These are phyloP conservation scores for Gonapodya sp. DNA, from an alignment of 192 early-diverging fungal genomes.

Conservation along the genomic window DNA sequence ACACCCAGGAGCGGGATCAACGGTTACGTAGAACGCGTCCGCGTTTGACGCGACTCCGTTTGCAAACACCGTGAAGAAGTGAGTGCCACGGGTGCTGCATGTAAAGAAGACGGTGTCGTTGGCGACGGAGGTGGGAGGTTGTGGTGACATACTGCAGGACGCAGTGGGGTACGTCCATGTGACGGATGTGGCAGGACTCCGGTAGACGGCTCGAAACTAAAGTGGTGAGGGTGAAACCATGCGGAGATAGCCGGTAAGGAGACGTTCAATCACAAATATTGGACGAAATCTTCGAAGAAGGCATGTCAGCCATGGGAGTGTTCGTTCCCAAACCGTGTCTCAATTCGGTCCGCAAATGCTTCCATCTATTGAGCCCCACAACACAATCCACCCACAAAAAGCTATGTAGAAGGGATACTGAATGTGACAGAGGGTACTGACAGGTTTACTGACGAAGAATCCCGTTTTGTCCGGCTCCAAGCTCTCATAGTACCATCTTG, in stretches of 20 bases:
- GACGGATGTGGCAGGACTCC: neutral
- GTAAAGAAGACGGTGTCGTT: neutral
- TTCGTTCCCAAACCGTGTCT: no score
- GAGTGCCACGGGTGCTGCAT: neutral
- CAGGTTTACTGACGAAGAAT: neutral
- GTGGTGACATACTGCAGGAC: neutral
- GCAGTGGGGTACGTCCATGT: neutral
- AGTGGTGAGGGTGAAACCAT: neutral
- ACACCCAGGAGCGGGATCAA: neutral
- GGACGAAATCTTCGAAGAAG: no score
- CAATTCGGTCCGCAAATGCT: no score
- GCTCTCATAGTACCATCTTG: neutral
- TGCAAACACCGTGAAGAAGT: neutral
- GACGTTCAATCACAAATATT: no score
- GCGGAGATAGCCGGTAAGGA: no score
- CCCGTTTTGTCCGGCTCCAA: neutral
- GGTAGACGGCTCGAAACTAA: neutral
- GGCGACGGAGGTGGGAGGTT: neutral
- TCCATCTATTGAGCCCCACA: no score
- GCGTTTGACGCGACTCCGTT: neutral
- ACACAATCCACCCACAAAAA: no score
- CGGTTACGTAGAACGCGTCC: neutral
- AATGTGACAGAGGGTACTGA: neutral
- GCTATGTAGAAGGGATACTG: no score
- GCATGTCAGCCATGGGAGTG: no score